Base-by-base conservation (phyloP, 164 flowering plant species). In the Liriodendron chinense region DNA sequence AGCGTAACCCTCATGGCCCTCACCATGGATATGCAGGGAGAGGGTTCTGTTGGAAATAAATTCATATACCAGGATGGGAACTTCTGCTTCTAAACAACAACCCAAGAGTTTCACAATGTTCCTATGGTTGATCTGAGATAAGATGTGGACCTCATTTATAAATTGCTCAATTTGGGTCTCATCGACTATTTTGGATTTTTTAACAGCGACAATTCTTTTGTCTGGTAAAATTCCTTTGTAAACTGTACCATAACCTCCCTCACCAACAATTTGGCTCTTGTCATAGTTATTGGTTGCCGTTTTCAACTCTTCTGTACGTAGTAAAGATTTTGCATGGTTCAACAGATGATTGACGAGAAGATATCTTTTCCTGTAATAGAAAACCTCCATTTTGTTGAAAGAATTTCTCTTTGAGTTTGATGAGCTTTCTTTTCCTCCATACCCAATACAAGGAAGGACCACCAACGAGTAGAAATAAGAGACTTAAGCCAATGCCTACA, bases 241-340 rank as follows among this genome's bases (percentile, higher is more conserved):
- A 50, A 79, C 81, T 50, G 66, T 80, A 13, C 78, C 79, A 24
- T 67, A 73, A 2, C 75, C 76, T 65, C 82, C 82, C 50, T 70
- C 28, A 8, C 79, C 79, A 12, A 79, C 10, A 9, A 79, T 72
- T 20, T 25, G 23, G 59, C 26, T 64, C 25, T 70, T 64, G 20
- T 69, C 47, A 53, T 48, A 80, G 66, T 73, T 76, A 24, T 79
- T 71, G 7, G 75, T 75, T 25, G 78, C 78, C 59, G 22, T 66
- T 63, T 75, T 26, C n/a, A 79, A 21, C 49, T 79, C 79, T 21
- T 72, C 76, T 21, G 12, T n/a, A n/a, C n/a, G n/a, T 26, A 2
- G 65, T 24, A 47, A 59, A 71, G 28, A 71, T 71, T 47, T 62
- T 62, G 23, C 16, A 9, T 12, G 53, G 28, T 3, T 26, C 65